Base-by-base conservation (phyloP, 2,329 filamentous ascomycete species). In the Paramyrothecium sp. region DNA sequence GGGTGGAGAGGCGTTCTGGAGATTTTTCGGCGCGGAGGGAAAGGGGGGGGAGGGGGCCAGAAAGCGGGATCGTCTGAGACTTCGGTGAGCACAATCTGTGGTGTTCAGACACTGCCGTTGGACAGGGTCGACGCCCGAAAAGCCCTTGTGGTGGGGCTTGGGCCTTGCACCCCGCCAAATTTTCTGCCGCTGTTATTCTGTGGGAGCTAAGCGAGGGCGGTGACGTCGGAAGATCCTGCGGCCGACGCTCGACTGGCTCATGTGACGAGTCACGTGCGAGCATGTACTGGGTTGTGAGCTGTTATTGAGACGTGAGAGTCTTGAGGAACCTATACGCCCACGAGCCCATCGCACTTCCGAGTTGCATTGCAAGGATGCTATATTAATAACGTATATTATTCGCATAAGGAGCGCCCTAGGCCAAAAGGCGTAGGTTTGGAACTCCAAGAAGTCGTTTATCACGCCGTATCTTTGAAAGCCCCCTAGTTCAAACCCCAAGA, bases 181-280 rank as follows among this genome's bases (percentile, higher is more conserved):
- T 75, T 74, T 75, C 71, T 73, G 69, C 67, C 72, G 59, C 62
- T 51, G 58, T 59, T 54, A 60, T 65, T 71, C 67, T 75, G 73
- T 75, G 73, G 71, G 71, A 67, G 69, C 68, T 76, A 77, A 73
- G 69, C 72, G 72, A 75, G 71, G 66, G 69, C 72, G 71, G 67
- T 76, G 70, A 73, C 66, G 60, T 56, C 58, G 55, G 58, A 55
- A 53, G 63, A 62, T 54, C 22, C 16, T 52, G 54, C 58, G 54
- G 38, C 58, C 59, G 56, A 30, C 17, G 13, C 2, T 34, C 20
- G 8, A 22, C n/a, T 33, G 23, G 10, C 12, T 17, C 23, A 46
- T 20, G 41, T 21, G 48, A 51, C 22, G 21, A 12, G 3, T 20
- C 49, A 51, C 22, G 49, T 51, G 49, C 22, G 26, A 7, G 23